phyloP scores from a whole-genome alignment of 768 basidiomycete genomes.

The Cytidiella melzeri region DNA sequence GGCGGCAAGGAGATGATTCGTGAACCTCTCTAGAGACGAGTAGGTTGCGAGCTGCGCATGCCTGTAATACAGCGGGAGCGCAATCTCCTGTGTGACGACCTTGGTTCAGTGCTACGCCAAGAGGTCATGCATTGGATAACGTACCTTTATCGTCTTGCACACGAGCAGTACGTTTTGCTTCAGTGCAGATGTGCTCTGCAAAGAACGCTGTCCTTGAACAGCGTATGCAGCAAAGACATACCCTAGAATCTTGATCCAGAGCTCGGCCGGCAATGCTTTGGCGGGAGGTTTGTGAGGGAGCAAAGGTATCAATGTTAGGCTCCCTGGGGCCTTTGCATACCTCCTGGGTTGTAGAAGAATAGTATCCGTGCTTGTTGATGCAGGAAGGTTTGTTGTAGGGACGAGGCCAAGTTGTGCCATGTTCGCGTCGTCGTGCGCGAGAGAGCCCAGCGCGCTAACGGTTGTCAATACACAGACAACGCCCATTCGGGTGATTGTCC shows the following conservation, averaged over 20 bases:
- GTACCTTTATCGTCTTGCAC: slow-evolving; percentile 36
- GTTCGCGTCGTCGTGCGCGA: too few relatives aligned
- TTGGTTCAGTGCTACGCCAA: not conserved
- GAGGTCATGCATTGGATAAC: slow-evolving; percentile 11
- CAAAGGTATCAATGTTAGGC: slow-evolving; percentile 61
- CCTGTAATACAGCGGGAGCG: slow-evolving; percentile 62
- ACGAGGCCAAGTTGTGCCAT: too few relatives aligned
- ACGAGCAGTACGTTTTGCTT: slow-evolving; percentile 27
- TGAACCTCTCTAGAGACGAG: slow-evolving; percentile 47
- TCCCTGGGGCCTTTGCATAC: slow-evolving; percentile 51
- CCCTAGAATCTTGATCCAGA: slow-evolving; percentile 62
- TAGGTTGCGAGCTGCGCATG: slow-evolving; percentile 40
- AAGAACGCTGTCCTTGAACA: slow-evolving; percentile 3
- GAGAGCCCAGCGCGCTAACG: too few relatives aligned
- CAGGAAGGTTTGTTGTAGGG: too few relatives aligned
- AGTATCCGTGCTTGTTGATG: too few relatives aligned
- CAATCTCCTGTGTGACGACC: slow-evolving; percentile 44
- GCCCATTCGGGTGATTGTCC: too few relatives aligned
- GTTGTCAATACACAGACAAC: too few relatives aligned
- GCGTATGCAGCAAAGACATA: slow-evolving; percentile 24
- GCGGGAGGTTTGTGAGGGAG: slow-evolving; percentile 47
- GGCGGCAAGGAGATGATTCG: slow-evolving; percentile 47
- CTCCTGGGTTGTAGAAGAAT: slow-evolving; percentile 63
- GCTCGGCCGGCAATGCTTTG: slow-evolving; percentile 58
- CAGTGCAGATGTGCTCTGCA: slow-evolving; percentile 6